Base-by-base conservation (phyloP, 2,329 filamentous ascomycete genomes). In the Diaporthe sp. region DNA sequence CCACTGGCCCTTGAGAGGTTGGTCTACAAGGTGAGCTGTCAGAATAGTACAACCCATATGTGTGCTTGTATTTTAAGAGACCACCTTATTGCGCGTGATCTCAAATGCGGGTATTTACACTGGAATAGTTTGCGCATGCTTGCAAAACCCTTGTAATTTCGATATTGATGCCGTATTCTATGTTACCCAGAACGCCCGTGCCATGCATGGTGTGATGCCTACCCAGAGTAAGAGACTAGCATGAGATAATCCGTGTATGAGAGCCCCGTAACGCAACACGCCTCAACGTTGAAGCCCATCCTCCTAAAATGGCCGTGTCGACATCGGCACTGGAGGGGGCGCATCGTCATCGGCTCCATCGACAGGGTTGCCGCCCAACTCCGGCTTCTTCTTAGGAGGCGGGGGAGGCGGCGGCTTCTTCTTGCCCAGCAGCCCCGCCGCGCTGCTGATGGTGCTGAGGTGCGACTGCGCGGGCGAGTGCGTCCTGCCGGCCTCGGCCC, bases 321-420 rank as follows among this genome's bases (percentile, higher is more conserved):
- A 82, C 81, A 88, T 79, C 19, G 89, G 89, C 55, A 91, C 82
- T 0, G 89, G 89, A 7, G 89, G 89, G 13, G 88, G 87, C 22
- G 77, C 79, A 57, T 81, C 82, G 7, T 80, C 82, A 52, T 81
- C 79, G 9, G 78, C 78, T 10, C 75, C 74, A 12, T 76, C 72
- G 38, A 30, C 54, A 28, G 60, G 57, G 25, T 54, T 61, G 28
- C 67, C 68, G 60, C 70, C 42, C 22, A 72, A 28, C 35, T 78
- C 82, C 3, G 85, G 83, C 79, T 88, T 89, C 83, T 89, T 91
- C 82, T 88, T 90, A 3, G 86, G 83, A 25, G 86, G 87, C 12
- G 87, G 87, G n/a, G 82, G 82, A 52, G 88, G 86, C 6, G 86
- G 86, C 13, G 87, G 85, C 80, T 89, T 90, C 83, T 90, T 91